A percentile compares a stretch with the other conserved stretches of the same genome.
phyloP scores from a whole-genome alignment of 1,284 basidiomycete species.

The Malassezia arunalokei region DNA sequence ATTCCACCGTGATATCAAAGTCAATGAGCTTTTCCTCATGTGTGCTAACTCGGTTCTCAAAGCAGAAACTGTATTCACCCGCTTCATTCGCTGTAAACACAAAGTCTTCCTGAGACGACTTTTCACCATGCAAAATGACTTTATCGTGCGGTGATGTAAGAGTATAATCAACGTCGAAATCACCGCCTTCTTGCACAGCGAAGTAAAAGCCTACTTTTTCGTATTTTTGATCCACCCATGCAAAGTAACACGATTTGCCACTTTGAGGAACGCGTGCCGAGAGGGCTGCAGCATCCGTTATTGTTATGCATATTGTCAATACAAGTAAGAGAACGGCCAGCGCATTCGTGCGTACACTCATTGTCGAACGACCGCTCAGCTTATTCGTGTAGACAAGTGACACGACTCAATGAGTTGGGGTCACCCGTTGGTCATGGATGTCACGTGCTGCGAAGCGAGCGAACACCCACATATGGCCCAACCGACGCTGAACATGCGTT shows the following conservation, averaged over 20 bases:
- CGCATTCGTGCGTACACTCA: not conserved
- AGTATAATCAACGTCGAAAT: conserved; percentile 91
- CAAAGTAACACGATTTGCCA: conserved; percentile 83
- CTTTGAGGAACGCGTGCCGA: conserved; percentile 76
- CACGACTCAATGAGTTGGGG: no score
- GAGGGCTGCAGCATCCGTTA: conserved; percentile 54
- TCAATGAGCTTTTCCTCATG: conserved; percentile 40
- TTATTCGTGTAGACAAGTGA: no score
- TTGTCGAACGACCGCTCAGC: not conserved
- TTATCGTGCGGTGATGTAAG: conserved; percentile 79
- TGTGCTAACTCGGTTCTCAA: conserved; percentile 64
- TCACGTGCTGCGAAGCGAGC: no score
- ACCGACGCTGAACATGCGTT: no score
- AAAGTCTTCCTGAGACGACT: conserved; percentile 89
- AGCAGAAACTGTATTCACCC: conserved; percentile 97
- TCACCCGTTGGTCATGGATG: no score
- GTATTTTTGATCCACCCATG: conserved; percentile 83
- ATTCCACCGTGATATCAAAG: conserved; percentile 46
- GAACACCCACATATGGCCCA: no score
- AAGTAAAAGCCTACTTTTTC: conserved; percentile 71
- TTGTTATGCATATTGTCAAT: not conserved
- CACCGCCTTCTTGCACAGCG: conserved; percentile 83
- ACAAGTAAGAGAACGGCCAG: not conserved
- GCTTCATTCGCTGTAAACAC: conserved; percentile 85
- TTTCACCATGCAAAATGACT: conserved; percentile 68